A percentile compares a stretch with the other conserved stretches of the same genome.
These are phyloP conservation scores for Penicillium psychrofluorescens DNA, from an alignment of 495 filamentous ascomycete species.

Conservation along the genomic window DNA sequence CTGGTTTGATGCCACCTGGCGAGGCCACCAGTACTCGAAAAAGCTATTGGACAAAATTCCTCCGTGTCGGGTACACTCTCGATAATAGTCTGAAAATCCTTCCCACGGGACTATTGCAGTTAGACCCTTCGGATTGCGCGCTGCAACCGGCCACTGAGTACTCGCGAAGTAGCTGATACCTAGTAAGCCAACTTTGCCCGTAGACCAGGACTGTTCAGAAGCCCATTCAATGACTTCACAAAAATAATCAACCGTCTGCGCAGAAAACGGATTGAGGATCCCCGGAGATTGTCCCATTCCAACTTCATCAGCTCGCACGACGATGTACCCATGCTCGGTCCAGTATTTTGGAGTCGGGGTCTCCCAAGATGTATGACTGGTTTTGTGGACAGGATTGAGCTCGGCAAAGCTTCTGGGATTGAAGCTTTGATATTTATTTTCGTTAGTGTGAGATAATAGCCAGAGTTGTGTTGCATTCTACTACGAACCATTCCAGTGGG, in stretches of 20 bases:
- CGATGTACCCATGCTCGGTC: constrained; percentile 42
- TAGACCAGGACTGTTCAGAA: constrained; percentile 46
- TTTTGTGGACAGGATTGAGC: constrained; percentile 34
- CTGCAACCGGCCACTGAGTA: constrained; percentile 18
- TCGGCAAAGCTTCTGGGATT: constrained; percentile 30
- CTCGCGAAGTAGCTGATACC: constrained; percentile 50
- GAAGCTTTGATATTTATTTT: constrained; percentile 23
- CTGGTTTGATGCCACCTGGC: constrained; percentile 48
- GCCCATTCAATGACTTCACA: constrained; percentile 47
- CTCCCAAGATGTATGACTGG: constrained; percentile 47
- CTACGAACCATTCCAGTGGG: constrained; percentile 30
- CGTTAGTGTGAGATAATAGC: neutral
- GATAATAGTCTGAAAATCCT: constrained; percentile 53
- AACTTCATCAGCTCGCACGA: constrained; percentile 45
- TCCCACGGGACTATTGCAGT: constrained; percentile 51
- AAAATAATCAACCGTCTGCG: constrained; percentile 39
- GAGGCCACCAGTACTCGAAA: constrained; percentile 50
- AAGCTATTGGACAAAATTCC: constrained; percentile 53
- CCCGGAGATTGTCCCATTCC: constrained; percentile 47
- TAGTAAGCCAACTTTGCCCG: constrained; percentile 49
- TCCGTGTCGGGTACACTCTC: constrained; percentile 49
- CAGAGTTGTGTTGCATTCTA: neutral
- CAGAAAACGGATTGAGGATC: constrained; percentile 38
- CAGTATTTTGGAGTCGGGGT: constrained; percentile 48
- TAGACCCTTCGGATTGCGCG: constrained; percentile 44